Evolutionary conservation across 2,329 filamentous ascomycete genomes (phyloP).

Genomic region (Nemania sp.): DNA sequence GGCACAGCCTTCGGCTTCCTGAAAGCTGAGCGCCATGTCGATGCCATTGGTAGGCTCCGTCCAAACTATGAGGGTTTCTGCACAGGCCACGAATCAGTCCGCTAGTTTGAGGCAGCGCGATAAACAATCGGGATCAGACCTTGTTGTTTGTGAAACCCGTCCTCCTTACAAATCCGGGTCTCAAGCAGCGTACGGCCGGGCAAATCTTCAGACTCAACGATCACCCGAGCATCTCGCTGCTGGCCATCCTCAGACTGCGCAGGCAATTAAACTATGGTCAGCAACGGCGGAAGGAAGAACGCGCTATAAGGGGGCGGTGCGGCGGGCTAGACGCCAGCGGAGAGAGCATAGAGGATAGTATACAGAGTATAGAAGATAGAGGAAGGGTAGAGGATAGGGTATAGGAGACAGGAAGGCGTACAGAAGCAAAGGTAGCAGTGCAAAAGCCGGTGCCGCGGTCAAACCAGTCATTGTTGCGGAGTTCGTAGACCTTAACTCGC

Average conservation of each 20-base stretch:
- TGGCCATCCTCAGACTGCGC: conserved; percentile 57
- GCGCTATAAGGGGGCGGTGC: conserved; percentile 7
- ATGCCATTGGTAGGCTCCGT: conserved; percentile 81
- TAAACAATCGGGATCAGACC: conserved; percentile 55
- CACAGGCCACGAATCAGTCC: conserved; percentile 17
- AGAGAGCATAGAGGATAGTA: no score
- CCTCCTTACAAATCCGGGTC: conserved; percentile 87
- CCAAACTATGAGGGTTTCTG: conserved; percentile 98
- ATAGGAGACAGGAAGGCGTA: conserved; percentile 55
- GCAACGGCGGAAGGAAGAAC: conserved; percentile 9
- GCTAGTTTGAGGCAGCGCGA: not conserved
- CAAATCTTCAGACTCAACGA: conserved; percentile 92
- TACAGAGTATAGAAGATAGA: no score
- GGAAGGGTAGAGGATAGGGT: no score
- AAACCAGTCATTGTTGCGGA: conserved; percentile 99
- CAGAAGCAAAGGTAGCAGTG: conserved; percentile 72
- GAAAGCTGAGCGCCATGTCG: conserved; percentile 98
- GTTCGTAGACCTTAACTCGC: conserved; percentile 98
- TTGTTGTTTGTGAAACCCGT: conserved; percentile 98
- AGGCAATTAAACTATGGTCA: conserved; percentile 17
- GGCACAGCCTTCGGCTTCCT: conserved; percentile 92
- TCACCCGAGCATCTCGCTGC: conserved; percentile 81
- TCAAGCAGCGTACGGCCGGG: conserved; percentile 82
- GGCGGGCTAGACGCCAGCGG: not conserved
- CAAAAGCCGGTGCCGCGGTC: conserved; percentile 97